Evolutionary conservation across 1,139 yeast species (phyloP).

Genomic region (Blastobotrys petasosporus): DNA sequence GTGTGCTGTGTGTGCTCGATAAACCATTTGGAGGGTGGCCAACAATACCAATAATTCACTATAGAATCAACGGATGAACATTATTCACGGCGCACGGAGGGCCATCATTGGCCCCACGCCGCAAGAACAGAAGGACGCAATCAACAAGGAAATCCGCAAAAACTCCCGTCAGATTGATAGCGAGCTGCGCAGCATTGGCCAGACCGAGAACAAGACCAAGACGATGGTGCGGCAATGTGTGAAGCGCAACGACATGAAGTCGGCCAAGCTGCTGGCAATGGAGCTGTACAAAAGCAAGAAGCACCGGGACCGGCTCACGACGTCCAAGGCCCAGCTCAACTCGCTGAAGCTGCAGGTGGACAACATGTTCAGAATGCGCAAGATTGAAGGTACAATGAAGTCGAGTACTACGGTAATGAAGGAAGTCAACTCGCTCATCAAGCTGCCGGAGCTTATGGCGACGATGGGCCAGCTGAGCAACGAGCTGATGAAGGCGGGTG

Average conservation of each 20-base stretch:
- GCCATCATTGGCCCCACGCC: slow-evolving; percentile 97
- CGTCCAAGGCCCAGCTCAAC: slow-evolving; percentile 79
- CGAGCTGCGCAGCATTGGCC: slow-evolving; percentile 56
- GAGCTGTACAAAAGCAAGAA: slow-evolving; percentile 72
- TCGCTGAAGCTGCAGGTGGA: slow-evolving; percentile 83
- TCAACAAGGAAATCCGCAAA: slow-evolving; percentile 74
- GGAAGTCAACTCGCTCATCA: slow-evolving; percentile 76
- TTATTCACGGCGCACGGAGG: slow-evolving; percentile 46
- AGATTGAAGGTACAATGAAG: slow-evolving; percentile 76
- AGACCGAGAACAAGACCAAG: slow-evolving; percentile 58
- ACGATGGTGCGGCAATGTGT: slow-evolving; percentile 66
- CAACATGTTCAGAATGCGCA: slow-evolving; percentile 84
- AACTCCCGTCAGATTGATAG: slow-evolving; percentile 80
- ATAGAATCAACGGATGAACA: slow-evolving; percentile 26
- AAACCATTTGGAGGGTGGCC: too few relatives aligned
- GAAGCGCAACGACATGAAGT: slow-evolving; percentile 67
- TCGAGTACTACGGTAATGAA: slow-evolving; percentile 77
- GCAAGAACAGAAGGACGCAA: slow-evolving; percentile 84
- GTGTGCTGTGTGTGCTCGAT: too few relatives aligned
- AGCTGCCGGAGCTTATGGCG: slow-evolving; percentile 71
- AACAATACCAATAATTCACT: background rate
- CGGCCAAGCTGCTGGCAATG: slow-evolving; percentile 73
- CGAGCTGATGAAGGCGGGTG: slow-evolving; percentile 83
- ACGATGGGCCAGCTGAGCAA: slow-evolving; percentile 84
- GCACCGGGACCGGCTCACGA: slow-evolving; percentile 67